phyloP scores from a whole-genome alignment of 352 stramenopile genomes.

The Globisporangium cystogenes region DNA sequence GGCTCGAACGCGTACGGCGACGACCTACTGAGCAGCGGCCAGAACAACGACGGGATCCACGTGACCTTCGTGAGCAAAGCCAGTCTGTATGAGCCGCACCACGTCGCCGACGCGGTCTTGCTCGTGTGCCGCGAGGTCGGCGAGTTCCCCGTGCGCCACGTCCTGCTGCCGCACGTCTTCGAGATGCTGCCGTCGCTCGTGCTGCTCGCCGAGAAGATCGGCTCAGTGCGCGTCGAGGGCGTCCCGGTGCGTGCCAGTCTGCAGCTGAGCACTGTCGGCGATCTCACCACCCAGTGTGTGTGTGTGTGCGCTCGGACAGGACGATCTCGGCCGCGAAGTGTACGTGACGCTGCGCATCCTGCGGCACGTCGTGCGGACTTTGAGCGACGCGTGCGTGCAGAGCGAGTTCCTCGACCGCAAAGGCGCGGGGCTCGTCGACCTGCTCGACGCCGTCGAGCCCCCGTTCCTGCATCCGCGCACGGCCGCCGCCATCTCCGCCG shows the following conservation, averaged over 20 bases:
- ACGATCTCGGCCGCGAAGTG: conserved; percentile 63
- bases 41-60: conserved; percentile 42
- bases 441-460: conserved; percentile 48
- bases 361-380: conserved; percentile 47
- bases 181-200: conserved; percentile 54
- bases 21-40: conserved; percentile 20
- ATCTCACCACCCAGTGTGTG: conserved; percentile 4
- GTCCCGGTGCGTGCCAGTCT: conserved; percentile 68
- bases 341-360: conserved; percentile 67
- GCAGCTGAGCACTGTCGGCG: too few relatives aligned
- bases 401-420: conserved; percentile 44
- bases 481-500: conserved; percentile 42
- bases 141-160: conserved; percentile 33
- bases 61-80: conserved; percentile 57
- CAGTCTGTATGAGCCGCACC: conserved; percentile 55
- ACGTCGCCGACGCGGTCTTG: conserved; percentile 59
- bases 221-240: conserved; percentile 53
- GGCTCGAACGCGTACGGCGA: neutral
- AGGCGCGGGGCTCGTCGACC: conserved; percentile 33
- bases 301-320: conserved; percentile 19
- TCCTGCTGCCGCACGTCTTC: conserved; percentile 53
- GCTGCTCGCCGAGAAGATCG: conserved; percentile 53
- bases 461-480: conserved; percentile 64
- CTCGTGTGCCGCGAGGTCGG: conserved; percentile 58
- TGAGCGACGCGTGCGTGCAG: conserved; percentile 42